Conservation (phyloP, 495 filamentous ascomycete species). For the Neurospora sp. region DNA sequence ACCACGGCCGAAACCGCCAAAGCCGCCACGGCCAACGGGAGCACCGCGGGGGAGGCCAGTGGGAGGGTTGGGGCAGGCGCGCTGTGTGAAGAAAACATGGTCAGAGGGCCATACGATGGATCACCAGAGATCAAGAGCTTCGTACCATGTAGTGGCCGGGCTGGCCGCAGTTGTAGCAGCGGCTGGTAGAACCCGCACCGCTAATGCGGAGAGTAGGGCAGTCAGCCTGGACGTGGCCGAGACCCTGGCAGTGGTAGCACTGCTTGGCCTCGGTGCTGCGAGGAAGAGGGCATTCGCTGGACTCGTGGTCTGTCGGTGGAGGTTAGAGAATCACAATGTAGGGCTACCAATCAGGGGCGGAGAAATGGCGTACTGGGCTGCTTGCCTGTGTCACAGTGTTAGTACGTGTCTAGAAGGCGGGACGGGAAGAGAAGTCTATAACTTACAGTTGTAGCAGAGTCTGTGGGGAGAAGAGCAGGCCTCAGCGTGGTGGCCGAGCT, state of each 20-base stretch:
- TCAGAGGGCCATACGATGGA: slow-evolving; percentile 8
- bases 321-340: slow-evolving; percentile 9
- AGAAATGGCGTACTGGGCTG: slow-evolving; percentile 57
- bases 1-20: slow-evolving; percentile 46
- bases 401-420: slow-evolving; percentile 1
- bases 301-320: slow-evolving; percentile 75
- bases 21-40: slow-evolving; percentile 58
- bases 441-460: slow-evolving; percentile 95
- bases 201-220: slow-evolving; percentile 94
- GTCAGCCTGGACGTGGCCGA: slow-evolving; percentile 97
- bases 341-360: slow-evolving; percentile 8
- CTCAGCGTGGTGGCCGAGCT: slow-evolving; percentile 98
- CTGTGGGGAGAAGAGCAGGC: slow-evolving; percentile 93
- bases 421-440: neutral
- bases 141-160: slow-evolving; percentile 70
- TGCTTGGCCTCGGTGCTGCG: slow-evolving; percentile 98
- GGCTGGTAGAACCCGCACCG: slow-evolving; percentile 62
- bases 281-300: slow-evolving; percentile 90
- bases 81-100: slow-evolving; percentile 34
- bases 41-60: slow-evolving; percentile 52
- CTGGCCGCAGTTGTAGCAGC: slow-evolving; percentile 94
- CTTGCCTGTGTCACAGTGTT: slow-evolving; percentile 50
- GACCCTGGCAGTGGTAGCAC: slow-evolving; percentile 98
- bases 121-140: neutral
- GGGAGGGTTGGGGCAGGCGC: slow-evolving; percentile 70